These are phyloP conservation scores for Diphasiastrum complanatum DNA, from an alignment of 83 land plant species.

Conservation along the genomic window DNA sequence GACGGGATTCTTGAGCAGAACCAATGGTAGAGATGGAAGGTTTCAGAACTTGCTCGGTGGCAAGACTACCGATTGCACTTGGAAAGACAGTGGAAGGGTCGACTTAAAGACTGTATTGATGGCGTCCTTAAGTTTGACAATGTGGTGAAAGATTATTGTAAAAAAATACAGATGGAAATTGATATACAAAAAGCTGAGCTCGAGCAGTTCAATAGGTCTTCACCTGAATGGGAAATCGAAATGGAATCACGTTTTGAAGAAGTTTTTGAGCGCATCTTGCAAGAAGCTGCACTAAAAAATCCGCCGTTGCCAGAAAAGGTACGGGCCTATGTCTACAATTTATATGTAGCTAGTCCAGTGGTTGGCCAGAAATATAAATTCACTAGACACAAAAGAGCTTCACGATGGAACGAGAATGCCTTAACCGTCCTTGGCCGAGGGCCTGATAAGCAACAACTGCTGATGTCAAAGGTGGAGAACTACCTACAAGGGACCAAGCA, in stretches of 20 bases:
- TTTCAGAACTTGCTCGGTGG: not conserved
- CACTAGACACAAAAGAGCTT: not conserved
- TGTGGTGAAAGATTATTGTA: not conserved
- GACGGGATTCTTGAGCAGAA: not conserved
- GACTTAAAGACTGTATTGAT: slow-evolving; percentile 8
- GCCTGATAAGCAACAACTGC: too few species aligned
- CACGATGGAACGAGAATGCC: not conserved
- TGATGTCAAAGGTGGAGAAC: not conserved
- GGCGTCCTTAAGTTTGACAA: slow-evolving; percentile 10
- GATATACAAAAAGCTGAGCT: not conserved
- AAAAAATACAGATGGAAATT: not conserved
- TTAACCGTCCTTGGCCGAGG: too few species aligned
- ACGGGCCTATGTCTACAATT: not conserved
- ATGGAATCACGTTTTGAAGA: not conserved
- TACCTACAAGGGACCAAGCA: slow-evolving; percentile 5
- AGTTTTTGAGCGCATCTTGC: not conserved
- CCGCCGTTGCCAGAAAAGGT: slow-evolving; percentile 2
- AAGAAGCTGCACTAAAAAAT: not conserved
- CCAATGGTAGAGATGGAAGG: slow-evolving; percentile 13
- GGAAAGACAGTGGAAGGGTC: slow-evolving; percentile 7
- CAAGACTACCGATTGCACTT: not conserved
- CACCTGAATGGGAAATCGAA: not conserved
- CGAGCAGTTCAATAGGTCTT: not conserved
- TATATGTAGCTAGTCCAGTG: not conserved
- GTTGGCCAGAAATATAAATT: not conserved